A percentile compares a stretch with the other conserved stretches of the same genome.
phyloP scores from a whole-genome alignment of 768 basidiomycete species.

The Boletus edulis region DNA sequence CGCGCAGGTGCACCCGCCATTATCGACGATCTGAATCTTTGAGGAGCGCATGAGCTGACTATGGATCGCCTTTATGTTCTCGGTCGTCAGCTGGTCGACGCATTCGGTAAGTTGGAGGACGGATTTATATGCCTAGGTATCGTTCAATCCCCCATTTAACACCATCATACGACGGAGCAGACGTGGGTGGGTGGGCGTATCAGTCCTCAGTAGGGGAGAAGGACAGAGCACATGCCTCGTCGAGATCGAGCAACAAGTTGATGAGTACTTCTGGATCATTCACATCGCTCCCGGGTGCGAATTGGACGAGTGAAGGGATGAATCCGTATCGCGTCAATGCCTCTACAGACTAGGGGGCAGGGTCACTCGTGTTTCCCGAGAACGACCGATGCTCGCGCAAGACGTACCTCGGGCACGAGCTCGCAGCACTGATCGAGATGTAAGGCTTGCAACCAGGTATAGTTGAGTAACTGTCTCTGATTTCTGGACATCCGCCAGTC shows the following conservation, averaged over 20 bases:
- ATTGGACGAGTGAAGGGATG: conserved; percentile 21
- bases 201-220: not conserved
- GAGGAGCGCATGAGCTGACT: conserved; percentile 31
- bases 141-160: not conserved
- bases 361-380: not conserved
- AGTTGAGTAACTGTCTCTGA: conserved; percentile 31
- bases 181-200: not conserved
- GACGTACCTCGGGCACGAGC: conserved; percentile 19
- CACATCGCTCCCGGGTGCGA: conserved; percentile 21
- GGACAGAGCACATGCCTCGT: conserved; percentile 18
- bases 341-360: conserved; percentile 22
- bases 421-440: conserved; percentile 28
- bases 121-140: conserved; percentile 23
- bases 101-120: conserved; percentile 22
- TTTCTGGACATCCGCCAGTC: conserved; percentile 22
- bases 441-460: conserved; percentile 29
- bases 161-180: not conserved
- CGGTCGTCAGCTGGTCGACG: conserved; percentile 27
- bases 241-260: conserved; percentile 21
- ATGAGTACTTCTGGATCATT: conserved; percentile 23
- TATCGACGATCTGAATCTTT: conserved; percentile 25
- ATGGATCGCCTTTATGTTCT: conserved; percentile 29
- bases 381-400: not conserved
- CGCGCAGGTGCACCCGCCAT: not conserved
- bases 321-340: conserved; percentile 28